Percentiles rank a stretch among this genome's conserved stretches.
Evolutionary conservation across 768 basidiomycete genomes (phyloP).

Genomic region (Pluteus cervinus): DNA sequence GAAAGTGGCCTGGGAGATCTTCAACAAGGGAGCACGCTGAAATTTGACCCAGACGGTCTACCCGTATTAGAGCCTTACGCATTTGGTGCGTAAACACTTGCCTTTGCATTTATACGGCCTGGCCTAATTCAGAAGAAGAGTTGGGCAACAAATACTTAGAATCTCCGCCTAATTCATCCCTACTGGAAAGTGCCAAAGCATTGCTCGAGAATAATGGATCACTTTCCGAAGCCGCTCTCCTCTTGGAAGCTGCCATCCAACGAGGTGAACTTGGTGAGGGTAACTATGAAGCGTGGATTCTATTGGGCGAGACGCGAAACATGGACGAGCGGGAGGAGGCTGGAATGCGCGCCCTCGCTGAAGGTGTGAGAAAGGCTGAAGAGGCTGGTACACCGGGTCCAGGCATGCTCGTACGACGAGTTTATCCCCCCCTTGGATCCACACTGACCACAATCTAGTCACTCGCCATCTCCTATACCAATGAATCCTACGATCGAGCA

Average conservation of each 20-base stretch:
- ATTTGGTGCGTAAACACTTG: conserved; percentile 54
- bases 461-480: conserved; percentile 93
- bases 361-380: conserved; percentile 67
- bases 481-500: conserved; percentile 85
- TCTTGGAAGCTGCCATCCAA: conserved; percentile 90
- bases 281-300: conserved; percentile 87
- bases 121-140: conserved; percentile 37
- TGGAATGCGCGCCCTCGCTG: conserved; percentile 72
- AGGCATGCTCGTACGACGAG: conserved; percentile 64
- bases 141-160: conserved; percentile 66
- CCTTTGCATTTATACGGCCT: background rate
- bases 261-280: conserved; percentile 74
- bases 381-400: conserved; percentile 54
- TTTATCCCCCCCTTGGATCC: background rate
- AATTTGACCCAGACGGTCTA: conserved; percentile 69
- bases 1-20: conserved; percentile 46
- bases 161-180: conserved; percentile 39
- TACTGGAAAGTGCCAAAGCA: conserved; percentile 68
- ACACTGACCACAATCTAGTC: conserved; percentile 46
- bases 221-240: conserved; percentile 76
- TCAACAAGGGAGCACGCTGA: conserved; percentile 22
- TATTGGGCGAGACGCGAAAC: conserved; percentile 83
- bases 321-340: conserved; percentile 87
- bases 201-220: conserved; percentile 79
- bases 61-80: conserved; percentile 67